These are phyloP conservation scores for Scytalidium sp. DNA, from an alignment of 2,329 filamentous ascomycete genomes.

Conservation along the genomic window DNA sequence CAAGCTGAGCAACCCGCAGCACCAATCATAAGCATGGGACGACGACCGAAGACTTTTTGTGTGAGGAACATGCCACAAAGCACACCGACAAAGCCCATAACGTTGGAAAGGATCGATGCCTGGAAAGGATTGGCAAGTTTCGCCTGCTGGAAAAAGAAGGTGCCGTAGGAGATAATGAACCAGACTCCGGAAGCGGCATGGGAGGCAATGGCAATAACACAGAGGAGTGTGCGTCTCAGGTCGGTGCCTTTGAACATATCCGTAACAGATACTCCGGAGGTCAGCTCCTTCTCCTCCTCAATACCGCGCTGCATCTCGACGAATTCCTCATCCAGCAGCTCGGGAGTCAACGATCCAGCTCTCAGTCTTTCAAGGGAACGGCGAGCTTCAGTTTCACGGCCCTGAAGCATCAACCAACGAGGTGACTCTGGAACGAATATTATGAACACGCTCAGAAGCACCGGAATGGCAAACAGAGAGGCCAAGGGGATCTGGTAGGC, in stretches of 20 bases:
- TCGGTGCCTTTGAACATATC: slow-evolving; percentile 28
- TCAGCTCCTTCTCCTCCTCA: not conserved
- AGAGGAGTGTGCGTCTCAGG: slow-evolving; percentile 28
- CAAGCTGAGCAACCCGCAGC: slow-evolving; percentile 49
- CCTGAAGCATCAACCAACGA: not conserved
- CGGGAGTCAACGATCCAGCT: not conserved
- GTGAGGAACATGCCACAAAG: slow-evolving; percentile 48
- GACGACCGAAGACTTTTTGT: slow-evolving; percentile 49
- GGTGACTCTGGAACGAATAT: slow-evolving; percentile 4
- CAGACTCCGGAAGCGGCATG: slow-evolving; percentile 25
- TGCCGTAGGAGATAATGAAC: slow-evolving; percentile 26
- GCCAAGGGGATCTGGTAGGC: not conserved
- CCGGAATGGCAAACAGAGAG: not conserved
- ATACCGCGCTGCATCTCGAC: not conserved
- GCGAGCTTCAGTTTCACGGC: slow-evolving; percentile 1
- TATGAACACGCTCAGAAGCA: not conserved
- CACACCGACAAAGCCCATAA: slow-evolving; percentile 49
- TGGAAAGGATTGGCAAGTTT: slow-evolving; percentile 52
- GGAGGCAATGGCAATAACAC: slow-evolving; percentile 13
- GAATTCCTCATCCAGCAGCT: not conserved
- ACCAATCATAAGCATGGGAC: slow-evolving; percentile 49
- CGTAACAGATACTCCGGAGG: not conserved
- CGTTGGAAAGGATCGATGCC: slow-evolving; percentile 50
- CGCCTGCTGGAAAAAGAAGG: slow-evolving; percentile 35
- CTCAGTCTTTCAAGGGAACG: not conserved